Evolutionary conservation across 495 filamentous ascomycete species (phyloP).

Genomic region (Aspergillus coremiiformis): DNA sequence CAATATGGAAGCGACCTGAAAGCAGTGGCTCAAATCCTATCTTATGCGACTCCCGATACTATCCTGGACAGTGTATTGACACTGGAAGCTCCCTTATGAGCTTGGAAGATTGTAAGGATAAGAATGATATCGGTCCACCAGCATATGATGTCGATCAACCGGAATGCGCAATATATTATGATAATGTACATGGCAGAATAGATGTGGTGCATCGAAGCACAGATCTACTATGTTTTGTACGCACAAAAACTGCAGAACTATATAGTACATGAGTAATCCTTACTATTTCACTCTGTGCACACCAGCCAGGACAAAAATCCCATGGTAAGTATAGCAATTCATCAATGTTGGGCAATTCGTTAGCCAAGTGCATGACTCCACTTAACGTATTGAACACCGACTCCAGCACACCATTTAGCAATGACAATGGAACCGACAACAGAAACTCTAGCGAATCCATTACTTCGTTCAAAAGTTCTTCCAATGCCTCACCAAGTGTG

Average conservation of each 20-base stretch:
- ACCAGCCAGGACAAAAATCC: neutral
- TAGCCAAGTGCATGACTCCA: neutral
- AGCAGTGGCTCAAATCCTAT: constrained; percentile 58
- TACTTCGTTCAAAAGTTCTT: constrained; percentile 1
- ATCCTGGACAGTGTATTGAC: constrained; percentile 78
- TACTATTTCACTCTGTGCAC: neutral
- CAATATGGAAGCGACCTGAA: constrained; percentile 82
- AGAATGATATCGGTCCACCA: neutral
- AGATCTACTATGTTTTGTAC: neutral
- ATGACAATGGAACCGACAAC: neutral
- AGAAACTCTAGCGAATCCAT: constrained; percentile 1
- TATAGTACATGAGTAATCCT: neutral
- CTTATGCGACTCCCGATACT: constrained; percentile 61
- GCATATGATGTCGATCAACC: neutral
- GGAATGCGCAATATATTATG: neutral
- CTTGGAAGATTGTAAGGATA: neutral
- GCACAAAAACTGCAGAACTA: neutral
- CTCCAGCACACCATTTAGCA: constrained; percentile 1
- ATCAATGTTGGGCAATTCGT: neutral
- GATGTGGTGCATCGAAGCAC: neutral
- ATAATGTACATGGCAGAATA: neutral
- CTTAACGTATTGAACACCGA: neutral
- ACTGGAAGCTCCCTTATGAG: constrained; percentile 62
- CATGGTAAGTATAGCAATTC: neutral
- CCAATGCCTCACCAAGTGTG: neutral